Evolutionary conservation across 2,329 filamentous ascomycete species (phyloP), one percentile per base, ranked within the genome.

Genomic region (Ophiostoma sp.): DNA sequence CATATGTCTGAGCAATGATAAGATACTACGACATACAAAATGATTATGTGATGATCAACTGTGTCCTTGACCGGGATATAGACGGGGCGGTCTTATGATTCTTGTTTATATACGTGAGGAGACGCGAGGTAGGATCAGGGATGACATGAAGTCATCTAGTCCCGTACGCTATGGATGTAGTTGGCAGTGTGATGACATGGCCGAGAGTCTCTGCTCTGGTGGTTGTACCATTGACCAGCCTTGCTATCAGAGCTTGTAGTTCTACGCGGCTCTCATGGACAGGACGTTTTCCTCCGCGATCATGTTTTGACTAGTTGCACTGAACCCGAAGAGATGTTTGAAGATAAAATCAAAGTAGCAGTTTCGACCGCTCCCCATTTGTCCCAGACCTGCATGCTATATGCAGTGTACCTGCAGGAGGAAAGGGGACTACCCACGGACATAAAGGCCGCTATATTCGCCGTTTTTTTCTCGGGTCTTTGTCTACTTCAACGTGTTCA

Each of bases 351-450:
- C 36, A 16, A 9, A 5, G 27, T 62, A 55, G 49, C 49, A 4
- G 11, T 52, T 12, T 7, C 6, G 58, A n/a, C 58, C 9, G 49
- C 67, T 42, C 7, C 47, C 49, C 64, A 65, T 68, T n/a, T 8
- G 63, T 65, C 47, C 49, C 52, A 68, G 63, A 55, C 42, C 67
- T 66, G 67, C 64, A 68, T 66, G 67, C 38, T 63, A 55, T 44
- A 68, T 68, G 67, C 67, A 66, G 67, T 64, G 67, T 66, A 68
- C 67, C 64, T 68, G 67, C 64, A 68, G 64, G 64, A 63, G 47
- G 41, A 62, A 60, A 66, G 16, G 42, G 63, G 67, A 42, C 49
- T 45, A 63, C 41, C 40, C 11, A 11, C 9, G n/a, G 7, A 12
- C 12, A 12, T 18, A 3, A 52, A 18, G 27, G 27, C 27, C 27